phyloP scores from a whole-genome alignment of 2,329 filamentous ascomycete species.

The Neocatenulostroma microsporum region DNA sequence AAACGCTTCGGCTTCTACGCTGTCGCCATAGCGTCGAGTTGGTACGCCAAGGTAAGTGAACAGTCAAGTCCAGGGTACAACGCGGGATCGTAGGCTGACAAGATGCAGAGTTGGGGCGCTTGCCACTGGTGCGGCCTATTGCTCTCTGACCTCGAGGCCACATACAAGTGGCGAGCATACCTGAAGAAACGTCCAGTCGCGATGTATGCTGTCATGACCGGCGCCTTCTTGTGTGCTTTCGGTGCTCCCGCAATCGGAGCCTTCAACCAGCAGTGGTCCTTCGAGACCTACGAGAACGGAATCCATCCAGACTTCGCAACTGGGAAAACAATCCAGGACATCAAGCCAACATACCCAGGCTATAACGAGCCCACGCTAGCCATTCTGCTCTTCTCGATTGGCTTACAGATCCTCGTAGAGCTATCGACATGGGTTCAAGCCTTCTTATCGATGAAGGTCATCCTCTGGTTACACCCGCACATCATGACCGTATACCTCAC shows the following conservation, averaged over 20 bases:
- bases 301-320: slow-evolving; percentile 37
- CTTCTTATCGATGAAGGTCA: slow-evolving; percentile 31
- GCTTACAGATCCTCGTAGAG: slow-evolving; percentile 28
- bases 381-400: slow-evolving; percentile 32
- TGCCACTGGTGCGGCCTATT: slow-evolving; percentile 40
- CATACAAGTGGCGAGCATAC: slow-evolving; percentile 36
- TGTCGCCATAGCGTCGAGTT: slow-evolving; percentile 37
- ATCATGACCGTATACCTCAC: slow-evolving; percentile 43
- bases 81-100: neutral
- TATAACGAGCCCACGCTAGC: slow-evolving; percentile 40
- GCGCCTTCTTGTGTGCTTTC: too few relatives aligned
- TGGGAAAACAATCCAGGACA: slow-evolving; percentile 32
- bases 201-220: too few relatives aligned
- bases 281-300: slow-evolving; percentile 33
- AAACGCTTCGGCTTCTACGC: slow-evolving; percentile 39
- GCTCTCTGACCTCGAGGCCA: slow-evolving; percentile 39
- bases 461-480: slow-evolving; percentile 39
- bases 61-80: neutral
- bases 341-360: slow-evolving; percentile 36
- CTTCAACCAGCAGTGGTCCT: too few relatives aligned
- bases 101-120: slow-evolving; percentile 32
- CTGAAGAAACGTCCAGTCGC: too few relatives aligned
- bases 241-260: slow-evolving; percentile 6
- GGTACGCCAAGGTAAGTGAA: slow-evolving; percentile 31
- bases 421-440: slow-evolving; percentile 32